Conservation (phyloP, 768 basidiomycete species). For the Trametes gibbosa region DNA sequence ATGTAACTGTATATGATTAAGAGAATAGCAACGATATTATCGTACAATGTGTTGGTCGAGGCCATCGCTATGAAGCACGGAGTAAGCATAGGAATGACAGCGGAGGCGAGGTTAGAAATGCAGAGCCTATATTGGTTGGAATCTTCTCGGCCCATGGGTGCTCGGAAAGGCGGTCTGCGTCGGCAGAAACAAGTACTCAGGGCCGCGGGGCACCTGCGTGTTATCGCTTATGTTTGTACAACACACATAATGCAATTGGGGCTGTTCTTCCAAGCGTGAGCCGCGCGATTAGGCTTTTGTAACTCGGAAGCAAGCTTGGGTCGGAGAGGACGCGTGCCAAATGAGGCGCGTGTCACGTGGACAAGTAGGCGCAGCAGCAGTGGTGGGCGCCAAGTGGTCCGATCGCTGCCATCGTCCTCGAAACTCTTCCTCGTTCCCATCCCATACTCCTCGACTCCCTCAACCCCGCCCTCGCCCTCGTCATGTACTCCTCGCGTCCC, state of each 20-base stretch:
- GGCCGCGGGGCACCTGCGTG: no score
- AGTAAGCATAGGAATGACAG: no score
- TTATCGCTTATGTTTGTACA: no score
- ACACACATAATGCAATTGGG: no score
- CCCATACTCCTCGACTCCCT: neutral
- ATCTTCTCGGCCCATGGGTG: no score
- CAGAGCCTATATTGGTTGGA: no score
- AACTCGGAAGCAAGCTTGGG: no score
- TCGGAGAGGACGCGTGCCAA: slow-evolving; percentile 6
- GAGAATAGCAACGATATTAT: neutral
- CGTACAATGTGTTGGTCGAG: neutral
- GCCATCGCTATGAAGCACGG: neutral
- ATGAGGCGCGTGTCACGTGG: slow-evolving; percentile 17
- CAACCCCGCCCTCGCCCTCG: neutral
- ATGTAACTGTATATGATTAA: slow-evolving; percentile 1
- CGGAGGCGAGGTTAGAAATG: no score
- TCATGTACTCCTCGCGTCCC: slow-evolving; percentile 23
- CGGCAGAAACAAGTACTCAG: no score
- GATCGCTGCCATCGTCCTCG: neutral
- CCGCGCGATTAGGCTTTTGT: no score
- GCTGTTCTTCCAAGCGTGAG: no score
- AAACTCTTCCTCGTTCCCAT: neutral
- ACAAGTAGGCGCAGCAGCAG: neutral
- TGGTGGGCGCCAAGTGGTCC: neutral
- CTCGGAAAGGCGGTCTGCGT: no score